Evolutionary conservation across 148 eudicot genomes (phyloP).

Genomic region (Cornus suecica): DNA sequence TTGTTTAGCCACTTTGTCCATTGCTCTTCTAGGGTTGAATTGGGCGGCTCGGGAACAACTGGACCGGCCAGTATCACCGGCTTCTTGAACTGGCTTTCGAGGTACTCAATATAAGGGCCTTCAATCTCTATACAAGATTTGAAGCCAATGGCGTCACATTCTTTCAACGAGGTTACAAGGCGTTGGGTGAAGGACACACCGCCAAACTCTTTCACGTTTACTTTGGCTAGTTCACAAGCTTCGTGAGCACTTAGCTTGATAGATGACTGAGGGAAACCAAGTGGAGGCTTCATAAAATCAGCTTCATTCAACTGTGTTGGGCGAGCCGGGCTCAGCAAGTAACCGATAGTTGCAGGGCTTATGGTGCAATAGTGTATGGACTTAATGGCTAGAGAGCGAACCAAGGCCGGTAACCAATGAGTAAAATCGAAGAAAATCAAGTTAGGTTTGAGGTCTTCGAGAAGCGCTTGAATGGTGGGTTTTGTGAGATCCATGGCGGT

Average conservation of each 20-base stretch:
- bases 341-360: slow-evolving; percentile 1
- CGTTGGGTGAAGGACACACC: background rate
- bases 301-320: background rate
- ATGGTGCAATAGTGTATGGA: background rate
- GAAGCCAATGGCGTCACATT: slow-evolving; percentile 23
- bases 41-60: slow-evolving; percentile 37
- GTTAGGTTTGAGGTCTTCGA: slow-evolving; percentile 13
- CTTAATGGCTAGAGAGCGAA: slow-evolving; percentile 7
- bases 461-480: slow-evolving; percentile 1
- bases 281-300: background rate
- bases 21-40: slow-evolving; percentile 28
- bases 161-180: background rate
- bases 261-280: background rate
- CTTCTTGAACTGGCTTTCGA: slow-evolving; percentile 5
- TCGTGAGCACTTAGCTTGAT: background rate
- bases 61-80: slow-evolving; percentile 11
- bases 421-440: slow-evolving; percentile 24
- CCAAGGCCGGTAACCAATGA: slow-evolving; percentile 16
- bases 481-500: slow-evolving; percentile 24
- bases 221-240: background rate
- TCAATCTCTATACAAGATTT: slow-evolving; percentile 37
- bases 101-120: slow-evolving; percentile 23
- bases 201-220: background rate
- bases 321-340: background rate
- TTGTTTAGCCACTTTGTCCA: slow-evolving; percentile 40